phyloP scores from a whole-genome alignment of 805 yeast species.

The Helenozyma baotianmanensis region DNA sequence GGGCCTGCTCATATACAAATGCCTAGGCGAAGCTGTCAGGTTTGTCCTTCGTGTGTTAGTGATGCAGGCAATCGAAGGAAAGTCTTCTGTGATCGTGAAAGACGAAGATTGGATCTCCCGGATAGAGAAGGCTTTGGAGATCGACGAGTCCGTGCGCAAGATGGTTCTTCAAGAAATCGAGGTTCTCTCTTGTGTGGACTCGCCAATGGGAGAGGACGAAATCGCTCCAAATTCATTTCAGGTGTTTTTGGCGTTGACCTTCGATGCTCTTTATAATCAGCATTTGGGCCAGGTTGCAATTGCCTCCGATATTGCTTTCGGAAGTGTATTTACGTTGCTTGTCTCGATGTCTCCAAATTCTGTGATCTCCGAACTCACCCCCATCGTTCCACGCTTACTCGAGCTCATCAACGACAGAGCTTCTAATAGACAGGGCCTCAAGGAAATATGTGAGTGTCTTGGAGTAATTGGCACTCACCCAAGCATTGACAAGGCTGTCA shows the following conservation, averaged over 20 bases:
- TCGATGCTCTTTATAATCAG: constrained; percentile 33
- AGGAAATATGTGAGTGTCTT: constrained; percentile 38
- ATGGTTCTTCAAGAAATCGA: constrained; percentile 20
- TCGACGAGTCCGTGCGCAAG: constrained; percentile 48
- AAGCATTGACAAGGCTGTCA: constrained; percentile 5
- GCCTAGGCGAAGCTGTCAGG: constrained; percentile 40
- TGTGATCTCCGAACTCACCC: constrained; percentile 19
- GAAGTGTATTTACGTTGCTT: constrained; percentile 30
- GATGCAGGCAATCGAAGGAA: constrained; percentile 55
- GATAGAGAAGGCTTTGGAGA: constrained; percentile 62
- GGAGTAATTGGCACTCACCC: constrained; percentile 50
- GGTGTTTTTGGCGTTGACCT: constrained; percentile 26
- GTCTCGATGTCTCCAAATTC: constrained; percentile 28
- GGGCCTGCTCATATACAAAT: constrained; percentile 23
- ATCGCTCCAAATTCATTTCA: constrained; percentile 15
- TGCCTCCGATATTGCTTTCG: constrained; percentile 25
- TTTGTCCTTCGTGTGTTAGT: constrained; percentile 58
- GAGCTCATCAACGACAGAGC: constrained; percentile 19
- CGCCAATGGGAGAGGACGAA: constrained; percentile 11
- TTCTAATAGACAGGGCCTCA: constrained; percentile 18
- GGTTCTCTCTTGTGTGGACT: constrained; percentile 12
- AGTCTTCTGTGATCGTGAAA: constrained; percentile 50
- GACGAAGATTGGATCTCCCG: constrained; percentile 76
- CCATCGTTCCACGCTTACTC: constrained; percentile 19
- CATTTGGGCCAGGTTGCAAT: constrained; percentile 9